phyloP scores from a whole-genome alignment of 2,329 filamentous ascomycete genomes.

The Golovinomyces cichoracearum region DNA sequence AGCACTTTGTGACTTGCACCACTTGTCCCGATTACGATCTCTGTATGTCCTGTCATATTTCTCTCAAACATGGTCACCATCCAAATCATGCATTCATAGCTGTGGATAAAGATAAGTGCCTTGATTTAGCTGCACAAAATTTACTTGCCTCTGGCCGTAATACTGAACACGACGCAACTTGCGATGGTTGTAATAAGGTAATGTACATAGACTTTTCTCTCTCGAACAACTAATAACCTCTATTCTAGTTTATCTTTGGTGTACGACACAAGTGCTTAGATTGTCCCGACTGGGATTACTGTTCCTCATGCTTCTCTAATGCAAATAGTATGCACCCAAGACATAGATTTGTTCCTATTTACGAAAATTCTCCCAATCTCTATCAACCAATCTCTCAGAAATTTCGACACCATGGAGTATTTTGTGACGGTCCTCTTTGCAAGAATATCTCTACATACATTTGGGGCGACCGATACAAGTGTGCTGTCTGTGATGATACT shows the following conservation, averaged over 20 bases:
- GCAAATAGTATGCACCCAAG: conserved; percentile 45
- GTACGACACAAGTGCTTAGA: conserved; percentile 89
- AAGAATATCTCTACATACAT: conserved; percentile 42
- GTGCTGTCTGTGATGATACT: conserved; percentile 76
- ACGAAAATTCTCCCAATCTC: conserved; percentile 28
- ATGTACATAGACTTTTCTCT: neutral
- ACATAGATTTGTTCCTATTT: conserved; percentile 75
- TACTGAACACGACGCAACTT: conserved; percentile 62
- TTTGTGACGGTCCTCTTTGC: conserved; percentile 85
- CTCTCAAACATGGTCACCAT: conserved; percentile 65
- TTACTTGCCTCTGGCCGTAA: conserved; percentile 60
- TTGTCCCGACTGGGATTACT: conserved; percentile 96
- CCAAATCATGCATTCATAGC: conserved; percentile 59
- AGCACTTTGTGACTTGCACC: conserved; percentile 62
- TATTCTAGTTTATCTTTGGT: conserved; percentile 44
- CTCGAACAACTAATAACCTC: neutral
- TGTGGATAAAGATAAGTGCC: conserved; percentile 33
- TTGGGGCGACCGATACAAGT: conserved; percentile 78
- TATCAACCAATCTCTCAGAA: conserved; percentile 18
- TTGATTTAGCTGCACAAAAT: conserved; percentile 34
- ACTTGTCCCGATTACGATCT: conserved; percentile 78
- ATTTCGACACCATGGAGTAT: conserved; percentile 55
- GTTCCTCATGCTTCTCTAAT: conserved; percentile 43
- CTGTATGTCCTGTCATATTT: conserved; percentile 56
- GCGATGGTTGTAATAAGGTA: conserved; percentile 70